A percentile compares a stretch with the other conserved stretches of the same genome.
Evolutionary conservation across 1,284 basidiomycete species (phyloP).

Genomic region (Kwoniella shivajii): DNA sequence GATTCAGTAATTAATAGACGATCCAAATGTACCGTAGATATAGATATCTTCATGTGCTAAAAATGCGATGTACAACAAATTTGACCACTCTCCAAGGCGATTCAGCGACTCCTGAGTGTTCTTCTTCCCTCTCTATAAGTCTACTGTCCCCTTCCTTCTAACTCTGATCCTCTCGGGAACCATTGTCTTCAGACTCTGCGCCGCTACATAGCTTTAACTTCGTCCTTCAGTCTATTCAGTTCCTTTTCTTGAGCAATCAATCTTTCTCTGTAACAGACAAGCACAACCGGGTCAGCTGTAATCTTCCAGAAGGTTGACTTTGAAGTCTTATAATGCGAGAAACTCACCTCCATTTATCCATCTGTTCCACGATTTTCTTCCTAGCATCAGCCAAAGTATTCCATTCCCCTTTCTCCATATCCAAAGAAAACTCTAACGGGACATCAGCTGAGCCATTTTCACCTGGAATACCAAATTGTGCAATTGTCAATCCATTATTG

Average conservation of each 20-base stretch:
- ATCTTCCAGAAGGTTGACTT: no score
- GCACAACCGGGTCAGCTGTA: no score
- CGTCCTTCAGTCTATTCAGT: constrained; percentile 39
- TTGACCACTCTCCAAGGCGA: background rate
- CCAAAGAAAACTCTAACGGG: constrained; percentile 72
- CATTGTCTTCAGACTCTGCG: no score
- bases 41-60: background rate
- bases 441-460: constrained; percentile 51
- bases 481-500: constrained; percentile 55
- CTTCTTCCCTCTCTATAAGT: no score
- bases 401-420: constrained; percentile 83
- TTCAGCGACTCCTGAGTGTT: no score
- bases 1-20: background rate
- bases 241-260: constrained; percentile 61
- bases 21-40: background rate
- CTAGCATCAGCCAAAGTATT: constrained; percentile 77
- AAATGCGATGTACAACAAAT: constrained; percentile 4
- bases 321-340: no score
- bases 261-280: constrained; percentile 33
- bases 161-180: no score
- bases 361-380: constrained; percentile 61
- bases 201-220: constrained; percentile 25
- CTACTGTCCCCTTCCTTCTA: background rate
- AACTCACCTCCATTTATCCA: constrained; percentile 54
- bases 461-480: constrained; percentile 56